A percentile compares a stretch with the other conserved stretches of the same genome.
Conservation (phyloP, 1,139 yeast species). For the Lodderomyces elongisporus region DNA sequence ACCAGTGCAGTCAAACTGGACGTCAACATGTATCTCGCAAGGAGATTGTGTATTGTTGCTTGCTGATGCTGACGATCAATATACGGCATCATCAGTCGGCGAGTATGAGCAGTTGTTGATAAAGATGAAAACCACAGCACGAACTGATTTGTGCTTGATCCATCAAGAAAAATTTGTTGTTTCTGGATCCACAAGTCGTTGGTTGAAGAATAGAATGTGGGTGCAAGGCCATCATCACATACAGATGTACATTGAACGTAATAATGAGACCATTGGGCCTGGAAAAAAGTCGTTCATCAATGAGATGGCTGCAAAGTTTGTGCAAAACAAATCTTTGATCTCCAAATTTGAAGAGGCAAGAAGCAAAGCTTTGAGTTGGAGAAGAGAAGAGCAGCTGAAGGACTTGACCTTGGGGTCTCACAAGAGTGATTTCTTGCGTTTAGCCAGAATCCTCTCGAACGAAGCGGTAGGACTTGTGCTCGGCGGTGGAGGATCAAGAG, state of each 20-base stretch:
- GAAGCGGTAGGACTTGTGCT: slow-evolving; percentile 90
- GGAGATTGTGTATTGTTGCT: slow-evolving; percentile 81
- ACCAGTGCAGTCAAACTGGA: slow-evolving; percentile 80
- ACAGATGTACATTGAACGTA: slow-evolving; percentile 45
- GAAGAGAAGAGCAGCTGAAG: slow-evolving; percentile 8
- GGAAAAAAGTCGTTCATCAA: slow-evolving; percentile 22
- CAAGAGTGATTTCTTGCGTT: slow-evolving; percentile 82
- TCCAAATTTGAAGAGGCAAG: slow-evolving; percentile 30
- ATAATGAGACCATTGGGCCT: slow-evolving; percentile 13
- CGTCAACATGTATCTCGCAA: slow-evolving; percentile 86
- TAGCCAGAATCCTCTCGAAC: slow-evolving; percentile 86
- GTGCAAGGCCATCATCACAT: slow-evolving; percentile 91
- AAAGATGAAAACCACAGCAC: slow-evolving; percentile 75
- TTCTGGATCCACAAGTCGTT: slow-evolving; percentile 78
- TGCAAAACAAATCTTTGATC: slow-evolving; percentile 28
- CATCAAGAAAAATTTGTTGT: slow-evolving; percentile 80
- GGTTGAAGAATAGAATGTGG: slow-evolving; percentile 87
- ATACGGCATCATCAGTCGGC: slow-evolving; percentile 65
- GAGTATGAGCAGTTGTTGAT: slow-evolving; percentile 77
- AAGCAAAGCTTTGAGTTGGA: slow-evolving; percentile 20
- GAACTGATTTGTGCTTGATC: slow-evolving; percentile 79
- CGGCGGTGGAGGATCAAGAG: slow-evolving; percentile 98
- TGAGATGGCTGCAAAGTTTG: slow-evolving; percentile 37
- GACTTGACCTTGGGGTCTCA: slow-evolving; percentile 51
- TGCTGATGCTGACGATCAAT: slow-evolving; percentile 64